A percentile compares a stretch with the other conserved stretches of the same genome.
Conservation (phyloP, 2,329 filamentous ascomycete species). For the Dactylonectria macrodidyma region DNA sequence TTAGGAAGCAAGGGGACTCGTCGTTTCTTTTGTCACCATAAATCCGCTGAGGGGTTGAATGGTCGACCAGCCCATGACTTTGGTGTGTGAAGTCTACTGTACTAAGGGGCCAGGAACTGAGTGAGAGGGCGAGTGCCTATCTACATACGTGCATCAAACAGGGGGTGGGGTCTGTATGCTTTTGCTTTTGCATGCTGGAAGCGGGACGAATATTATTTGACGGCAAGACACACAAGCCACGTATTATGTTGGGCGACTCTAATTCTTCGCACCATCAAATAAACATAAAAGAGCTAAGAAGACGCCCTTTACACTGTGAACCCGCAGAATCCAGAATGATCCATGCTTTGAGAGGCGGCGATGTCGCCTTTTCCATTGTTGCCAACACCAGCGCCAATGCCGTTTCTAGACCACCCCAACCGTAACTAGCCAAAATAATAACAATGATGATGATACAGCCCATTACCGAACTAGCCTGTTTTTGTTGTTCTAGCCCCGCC, state of each 20-base stretch:
- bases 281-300: constrained; percentile 10
- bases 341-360: not conserved
- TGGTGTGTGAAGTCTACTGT: constrained; percentile 8
- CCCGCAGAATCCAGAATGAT: constrained; percentile 2
- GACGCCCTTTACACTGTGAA: not conserved
- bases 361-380: not conserved
- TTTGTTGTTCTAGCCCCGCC: constrained; percentile 27
- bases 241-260: constrained; percentile 13
- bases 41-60: constrained; percentile 7
- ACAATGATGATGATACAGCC: not conserved
- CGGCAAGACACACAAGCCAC: constrained; percentile 16
- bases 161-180: not conserved
- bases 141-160: constrained; percentile 9
- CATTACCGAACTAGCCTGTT: constrained; percentile 5
- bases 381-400: constrained; percentile 18
- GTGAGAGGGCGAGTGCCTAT: not conserved
- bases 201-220: constrained; percentile 17
- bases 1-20: constrained; percentile 14
- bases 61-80: constrained; percentile 6
- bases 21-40: constrained; percentile 17
- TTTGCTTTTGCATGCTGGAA: constrained; percentile 12
- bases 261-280: not conserved
- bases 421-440: not conserved
- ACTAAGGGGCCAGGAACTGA: not conserved
- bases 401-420: not conserved